Base-by-base conservation (phyloP, 768 basidiomycete species). In the Leccinum subgranulosum region DNA sequence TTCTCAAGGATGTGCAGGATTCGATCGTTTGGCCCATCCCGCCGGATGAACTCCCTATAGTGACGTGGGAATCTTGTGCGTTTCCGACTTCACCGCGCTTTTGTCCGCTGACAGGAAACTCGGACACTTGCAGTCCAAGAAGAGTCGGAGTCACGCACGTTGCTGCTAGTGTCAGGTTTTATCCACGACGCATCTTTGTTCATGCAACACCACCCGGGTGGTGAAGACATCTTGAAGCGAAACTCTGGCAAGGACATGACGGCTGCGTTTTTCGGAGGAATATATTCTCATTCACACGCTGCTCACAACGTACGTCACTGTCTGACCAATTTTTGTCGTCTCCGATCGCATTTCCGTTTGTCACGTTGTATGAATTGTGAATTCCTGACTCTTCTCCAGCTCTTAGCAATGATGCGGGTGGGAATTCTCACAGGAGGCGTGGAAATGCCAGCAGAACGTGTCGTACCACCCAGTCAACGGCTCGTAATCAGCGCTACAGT, bases 201-300 rank as follows among this genome's bases (percentile, higher is more conserved):
- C 69, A 60, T 85, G 33, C 85, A 87, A 55, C 78, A 84, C 53
- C 90, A 93, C 74, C 94, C 94, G 0, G 94, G 94, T 23, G 94
- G 94, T 15, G 76, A 76, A 41, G 66, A 75, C 39, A 66, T 89
- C 52, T 73, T 97, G 64, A 71, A 75, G 53, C 74, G 73, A 27
- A 84, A 77, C 59, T 78, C 85, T 15, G 93, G 92, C n/a, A 87
- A 85, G 66, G 92, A 95, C 61, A 85, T 89, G 69, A 93, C 92
- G 0, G 80, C 87, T 1, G 81, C 89, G 2, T 95, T 95, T 77
- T 90, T 87, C 68, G 94, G 94, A 4, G 92, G 92, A 23, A 76
- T 88, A 2, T 91, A 92, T 70, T 80, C 84, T 27, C 91, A 94
- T 67, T 90, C 88, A 8, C 88, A 90, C 69, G 90, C 89, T 6